Conservation (phyloP, 2,329 filamentous ascomycete genomes). For the Metarhizium guizhouense region DNA sequence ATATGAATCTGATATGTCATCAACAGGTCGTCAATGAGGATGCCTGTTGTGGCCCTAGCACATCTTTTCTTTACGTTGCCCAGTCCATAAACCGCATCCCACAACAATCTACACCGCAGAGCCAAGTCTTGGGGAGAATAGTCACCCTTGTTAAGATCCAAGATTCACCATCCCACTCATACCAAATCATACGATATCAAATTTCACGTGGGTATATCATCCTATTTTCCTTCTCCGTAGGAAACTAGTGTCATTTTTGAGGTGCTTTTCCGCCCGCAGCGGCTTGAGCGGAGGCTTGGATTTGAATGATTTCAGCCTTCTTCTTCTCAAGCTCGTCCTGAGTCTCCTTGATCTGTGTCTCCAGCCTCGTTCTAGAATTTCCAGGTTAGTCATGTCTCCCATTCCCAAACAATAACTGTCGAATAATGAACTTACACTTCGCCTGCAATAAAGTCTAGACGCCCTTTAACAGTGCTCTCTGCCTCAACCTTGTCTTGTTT, state of each 20-base stretch:
- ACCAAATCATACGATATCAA: not conserved
- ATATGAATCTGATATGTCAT: too few relatives aligned
- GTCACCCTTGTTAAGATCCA: not conserved
- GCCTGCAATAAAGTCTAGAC: conserved; percentile 84
- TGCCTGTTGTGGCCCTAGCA: too few relatives aligned
- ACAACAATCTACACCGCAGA: too few relatives aligned
- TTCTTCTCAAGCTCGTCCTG: conserved; percentile 50
- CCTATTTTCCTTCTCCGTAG: not conserved
- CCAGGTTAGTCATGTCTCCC: conserved; percentile 8
- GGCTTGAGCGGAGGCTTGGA: conserved; percentile 41
- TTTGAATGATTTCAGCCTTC: conserved; percentile 50
- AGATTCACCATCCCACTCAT: not conserved
- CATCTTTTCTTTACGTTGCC: too few relatives aligned
- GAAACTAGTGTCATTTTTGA: conserved; percentile 12
- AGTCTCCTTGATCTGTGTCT: conserved; percentile 44
- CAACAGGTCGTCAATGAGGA: too few relatives aligned
- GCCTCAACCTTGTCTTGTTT: conserved; percentile 94
- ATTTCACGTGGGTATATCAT: not conserved
- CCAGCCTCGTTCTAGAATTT: conserved; percentile 27
- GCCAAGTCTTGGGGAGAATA: not conserved
- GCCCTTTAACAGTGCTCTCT: conserved; percentile 79
- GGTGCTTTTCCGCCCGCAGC: conserved; percentile 23
- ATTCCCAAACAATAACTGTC: not conserved
- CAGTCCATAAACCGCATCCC: too few relatives aligned
- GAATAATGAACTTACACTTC: conserved; percentile 63